Conservation (phyloP, 495 filamentous ascomycete genomes). For the Lentithecium fluviatile region DNA sequence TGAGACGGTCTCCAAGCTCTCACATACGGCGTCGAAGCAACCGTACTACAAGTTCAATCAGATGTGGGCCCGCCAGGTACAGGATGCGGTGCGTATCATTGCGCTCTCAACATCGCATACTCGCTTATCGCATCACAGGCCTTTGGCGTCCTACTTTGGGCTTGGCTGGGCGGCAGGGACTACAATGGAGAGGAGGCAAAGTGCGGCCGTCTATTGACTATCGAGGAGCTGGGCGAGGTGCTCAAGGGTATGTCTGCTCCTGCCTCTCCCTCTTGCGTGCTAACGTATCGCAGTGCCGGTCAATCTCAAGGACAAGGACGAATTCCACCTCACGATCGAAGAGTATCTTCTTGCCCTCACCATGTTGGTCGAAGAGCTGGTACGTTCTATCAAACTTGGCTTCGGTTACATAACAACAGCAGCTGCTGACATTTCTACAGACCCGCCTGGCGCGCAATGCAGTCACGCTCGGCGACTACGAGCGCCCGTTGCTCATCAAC, state of each 20-base stretch:
- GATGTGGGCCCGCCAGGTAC: slow-evolving; percentile 79
- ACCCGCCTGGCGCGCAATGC: slow-evolving; percentile 91
- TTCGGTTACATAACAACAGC: background rate
- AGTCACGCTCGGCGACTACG: slow-evolving; percentile 87
- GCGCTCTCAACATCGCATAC: background rate
- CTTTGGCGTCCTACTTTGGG: slow-evolving; percentile 67
- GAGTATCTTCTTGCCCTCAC: slow-evolving; percentile 89
- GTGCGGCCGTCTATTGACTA: slow-evolving; percentile 69
- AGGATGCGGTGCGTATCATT: slow-evolving; percentile 63
- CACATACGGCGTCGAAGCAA: slow-evolving; percentile 69
- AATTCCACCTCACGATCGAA: slow-evolving; percentile 93
- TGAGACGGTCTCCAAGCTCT: slow-evolving; percentile 58
- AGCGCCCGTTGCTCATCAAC: slow-evolving; percentile 78
- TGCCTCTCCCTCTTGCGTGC: slow-evolving; percentile 9
- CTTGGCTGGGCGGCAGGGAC: slow-evolving; percentile 69
- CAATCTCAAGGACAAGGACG: slow-evolving; percentile 84
- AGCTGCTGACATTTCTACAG: slow-evolving; percentile 39
- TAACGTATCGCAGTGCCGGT: slow-evolving; percentile 68
- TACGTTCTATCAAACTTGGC: slow-evolving; percentile 33
- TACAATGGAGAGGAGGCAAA: slow-evolving; percentile 46
- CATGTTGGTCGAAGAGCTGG: slow-evolving; percentile 83
- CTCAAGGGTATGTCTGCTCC: slow-evolving; percentile 59
- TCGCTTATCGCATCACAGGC: slow-evolving; percentile 38
- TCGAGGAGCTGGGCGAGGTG: slow-evolving; percentile 79
- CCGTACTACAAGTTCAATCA: slow-evolving; percentile 96